Conservation (phyloP, 495 filamentous ascomycete species). For the Podospora fimiseda region DNA sequence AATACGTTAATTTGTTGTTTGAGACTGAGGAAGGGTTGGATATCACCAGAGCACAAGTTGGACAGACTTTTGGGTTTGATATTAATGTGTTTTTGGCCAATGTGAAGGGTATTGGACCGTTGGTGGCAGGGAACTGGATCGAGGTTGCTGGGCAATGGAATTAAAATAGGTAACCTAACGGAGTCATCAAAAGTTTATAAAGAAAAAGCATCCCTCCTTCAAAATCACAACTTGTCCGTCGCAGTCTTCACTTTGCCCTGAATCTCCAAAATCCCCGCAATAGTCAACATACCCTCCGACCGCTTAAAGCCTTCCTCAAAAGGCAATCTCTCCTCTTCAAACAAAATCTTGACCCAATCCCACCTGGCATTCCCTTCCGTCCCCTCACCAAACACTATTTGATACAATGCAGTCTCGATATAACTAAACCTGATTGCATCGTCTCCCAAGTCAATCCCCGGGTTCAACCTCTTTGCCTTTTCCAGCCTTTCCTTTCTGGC, state of each 20-base stretch:
- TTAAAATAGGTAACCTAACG: no score
- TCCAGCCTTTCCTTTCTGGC: slow-evolving; percentile 20
- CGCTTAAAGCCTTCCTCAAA: slow-evolving; percentile 24
- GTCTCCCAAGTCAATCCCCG: slow-evolving; percentile 20
- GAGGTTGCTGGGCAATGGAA: background rate
- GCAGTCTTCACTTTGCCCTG: slow-evolving; percentile 18
- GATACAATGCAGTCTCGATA: slow-evolving; percentile 26
- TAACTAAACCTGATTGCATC: slow-evolving; percentile 13
- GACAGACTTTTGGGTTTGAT: slow-evolving; percentile 34
- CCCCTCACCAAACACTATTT: slow-evolving; percentile 23
- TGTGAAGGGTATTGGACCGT: slow-evolving; percentile 25
- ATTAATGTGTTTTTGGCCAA: slow-evolving; percentile 35
- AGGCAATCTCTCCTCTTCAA: slow-evolving; percentile 27
- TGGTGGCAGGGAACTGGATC: slow-evolving; percentile 34
- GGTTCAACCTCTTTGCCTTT: slow-evolving; percentile 14
- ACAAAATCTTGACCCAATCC: slow-evolving; percentile 23
- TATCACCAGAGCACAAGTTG: slow-evolving; percentile 27
- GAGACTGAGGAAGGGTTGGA: slow-evolving; percentile 21
- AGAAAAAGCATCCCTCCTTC: no score
- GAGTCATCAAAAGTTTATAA: no score
- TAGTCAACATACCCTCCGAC: slow-evolving; percentile 15
- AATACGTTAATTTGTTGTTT: slow-evolving; percentile 41
- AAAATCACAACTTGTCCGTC: background rate
- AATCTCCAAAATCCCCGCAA: slow-evolving; percentile 16
- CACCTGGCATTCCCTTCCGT: slow-evolving; percentile 17